Evolutionary conservation across 768 basidiomycete species (phyloP), one percentile per base, ranked within the genome.

Genomic region (Sporobolomyces roseus): DNA sequence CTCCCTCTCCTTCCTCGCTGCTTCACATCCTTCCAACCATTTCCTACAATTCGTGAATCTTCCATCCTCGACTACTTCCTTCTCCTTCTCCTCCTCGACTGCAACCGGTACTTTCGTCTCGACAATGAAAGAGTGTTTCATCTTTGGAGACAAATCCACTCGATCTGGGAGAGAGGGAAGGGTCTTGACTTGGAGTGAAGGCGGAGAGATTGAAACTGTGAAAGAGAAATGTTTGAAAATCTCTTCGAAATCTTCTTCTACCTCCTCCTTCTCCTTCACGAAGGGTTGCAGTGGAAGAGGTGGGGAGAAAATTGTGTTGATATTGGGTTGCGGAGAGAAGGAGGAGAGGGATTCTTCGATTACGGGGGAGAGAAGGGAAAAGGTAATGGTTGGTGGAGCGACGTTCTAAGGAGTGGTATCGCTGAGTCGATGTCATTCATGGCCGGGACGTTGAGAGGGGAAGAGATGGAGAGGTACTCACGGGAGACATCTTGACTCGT

Each of bases 291-390:
- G 43, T 27, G 35, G 25, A 56, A 36, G 55, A 38, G 35, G 9
- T 7, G 55, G n/a, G 23, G 35, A 14, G 36, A 36, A 10, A 27
- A 27, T 13, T 6, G 55, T 38, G 21, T 41, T 8, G 35, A 56
- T n/a, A n/a, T 56, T 56, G 55, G 21, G 12, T 13, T 16, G n/a
- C n/a, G n/a, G n/a, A n/a, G n/a, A n/a, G n/a, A 54, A 35, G 32
- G 52, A 41, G 56, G 56, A 43, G 56, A n/a, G 43, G 13, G 56
- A 29, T 33, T 58, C 56, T 58, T 58, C 56, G 16, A 58, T 5
- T 29, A 58, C 56, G 29, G 56, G 56, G 16, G 56, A 58, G 14
- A 58, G 56, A 17, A 58, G 25, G 38, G 38, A 29, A 19, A 58
- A 58, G 29, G 38, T 58, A 27, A 45, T 58, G 6, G 38, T 14